phyloP scores from a whole-genome alignment of 1,284 basidiomycete species.

The Puccinia novopanici region DNA sequence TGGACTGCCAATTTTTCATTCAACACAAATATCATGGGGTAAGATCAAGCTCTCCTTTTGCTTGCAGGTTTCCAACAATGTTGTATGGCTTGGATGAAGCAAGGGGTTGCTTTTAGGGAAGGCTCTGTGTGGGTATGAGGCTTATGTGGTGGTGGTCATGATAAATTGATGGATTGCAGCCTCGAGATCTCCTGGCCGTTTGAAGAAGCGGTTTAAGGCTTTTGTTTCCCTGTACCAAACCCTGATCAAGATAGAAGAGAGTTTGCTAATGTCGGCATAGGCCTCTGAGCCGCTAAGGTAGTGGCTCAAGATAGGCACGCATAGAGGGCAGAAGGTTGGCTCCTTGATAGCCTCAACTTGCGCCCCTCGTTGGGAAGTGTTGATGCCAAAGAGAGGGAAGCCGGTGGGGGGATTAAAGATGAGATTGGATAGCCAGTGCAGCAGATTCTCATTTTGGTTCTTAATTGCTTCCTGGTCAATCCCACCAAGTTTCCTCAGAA shows the following conservation, averaged over 20 bases:
- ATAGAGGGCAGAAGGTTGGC: background rate
- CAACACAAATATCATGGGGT: too few relatives aligned
- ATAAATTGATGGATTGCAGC: background rate
- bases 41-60: too few relatives aligned
- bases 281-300: background rate
- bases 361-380: background rate
- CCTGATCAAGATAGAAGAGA: background rate
- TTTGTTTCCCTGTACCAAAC: background rate
- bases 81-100: too few relatives aligned
- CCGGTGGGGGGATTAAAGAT: background rate
- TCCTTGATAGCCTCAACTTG: background rate
- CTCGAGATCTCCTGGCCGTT: background rate
- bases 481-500: background rate
- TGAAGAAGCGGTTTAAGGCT: background rate
- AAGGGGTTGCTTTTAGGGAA: too few relatives aligned
- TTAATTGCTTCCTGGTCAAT: background rate
- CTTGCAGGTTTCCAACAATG: too few relatives aligned
- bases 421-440: background rate
- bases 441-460: background rate
- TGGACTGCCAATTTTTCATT: too few relatives aligned
- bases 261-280: background rate
- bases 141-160: too few relatives aligned
- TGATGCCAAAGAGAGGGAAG: background rate
- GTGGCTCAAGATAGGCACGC: background rate
- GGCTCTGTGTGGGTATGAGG: background rate